These are phyloP conservation scores for Bombardia bombarda DNA, from an alignment of 495 filamentous ascomycete species.

Conservation along the genomic window DNA sequence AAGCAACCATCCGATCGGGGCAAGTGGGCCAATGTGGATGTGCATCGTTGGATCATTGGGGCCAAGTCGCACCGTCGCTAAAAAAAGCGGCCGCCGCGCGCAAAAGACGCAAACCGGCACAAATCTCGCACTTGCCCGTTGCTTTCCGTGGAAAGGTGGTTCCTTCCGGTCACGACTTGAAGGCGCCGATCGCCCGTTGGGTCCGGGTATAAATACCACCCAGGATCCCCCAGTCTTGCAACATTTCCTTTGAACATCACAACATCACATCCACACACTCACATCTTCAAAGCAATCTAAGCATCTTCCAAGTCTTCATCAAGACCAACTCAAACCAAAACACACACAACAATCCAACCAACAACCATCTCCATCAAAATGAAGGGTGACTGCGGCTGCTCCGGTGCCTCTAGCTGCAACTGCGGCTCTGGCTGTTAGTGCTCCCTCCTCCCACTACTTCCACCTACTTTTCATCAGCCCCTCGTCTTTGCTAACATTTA, in stretches of 20 bases:
- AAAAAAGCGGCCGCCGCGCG: not conserved
- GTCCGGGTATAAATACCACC: not conserved
- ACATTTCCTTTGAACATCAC: not conserved
- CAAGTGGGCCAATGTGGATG: too few species aligned
- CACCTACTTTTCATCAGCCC: too few species aligned
- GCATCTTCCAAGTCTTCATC: slow-evolving; percentile 8
- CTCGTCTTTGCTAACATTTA: slow-evolving; percentile 3
- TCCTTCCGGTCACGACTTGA: not conserved
- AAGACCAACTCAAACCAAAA: slow-evolving; percentile 7
- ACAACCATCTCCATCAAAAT: slow-evolving; percentile 26
- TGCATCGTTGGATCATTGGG: too few species aligned
- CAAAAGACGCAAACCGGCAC: slow-evolving; percentile 20
- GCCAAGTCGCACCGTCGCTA: not conserved
- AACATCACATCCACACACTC: slow-evolving; percentile 1
- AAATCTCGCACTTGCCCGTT: slow-evolving; percentile 23
- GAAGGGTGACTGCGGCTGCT: slow-evolving; percentile 39
- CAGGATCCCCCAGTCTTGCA: not conserved
- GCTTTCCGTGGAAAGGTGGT: not conserved
- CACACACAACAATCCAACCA: slow-evolving; percentile 12
- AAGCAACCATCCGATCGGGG: too few species aligned
- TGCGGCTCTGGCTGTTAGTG: slow-evolving; percentile 36
- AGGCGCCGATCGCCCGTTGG: too few species aligned
- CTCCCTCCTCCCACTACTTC: not conserved
- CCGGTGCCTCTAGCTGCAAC: slow-evolving; percentile 29
- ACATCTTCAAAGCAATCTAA: not conserved